Percentiles rank a stretch among this genome's conserved stretches.
These are phyloP conservation scores for Hypoxylon sp. DNA, from an alignment of 2,329 filamentous ascomycete genomes.

Conservation along the genomic window DNA sequence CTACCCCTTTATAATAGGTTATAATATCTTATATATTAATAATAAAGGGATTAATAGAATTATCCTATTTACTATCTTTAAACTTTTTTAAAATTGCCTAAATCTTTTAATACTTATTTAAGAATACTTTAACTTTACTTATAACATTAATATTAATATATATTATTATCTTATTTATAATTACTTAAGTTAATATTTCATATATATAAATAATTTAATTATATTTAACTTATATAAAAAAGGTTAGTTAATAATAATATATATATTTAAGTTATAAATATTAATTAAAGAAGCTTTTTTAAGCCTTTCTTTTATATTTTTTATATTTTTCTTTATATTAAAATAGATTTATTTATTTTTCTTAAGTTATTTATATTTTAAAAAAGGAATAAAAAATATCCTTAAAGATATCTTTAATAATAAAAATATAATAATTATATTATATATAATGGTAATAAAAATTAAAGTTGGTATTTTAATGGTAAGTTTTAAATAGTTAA, in stretches of 20 bases:
- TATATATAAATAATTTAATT: neutral
- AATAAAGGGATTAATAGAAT: neutral
- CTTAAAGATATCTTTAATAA: neutral
- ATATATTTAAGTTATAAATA: slow-evolving; percentile 1
- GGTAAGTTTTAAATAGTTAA: neutral
- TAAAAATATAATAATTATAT: neutral
- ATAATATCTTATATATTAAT: slow-evolving; percentile 2
- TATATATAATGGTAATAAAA: neutral
- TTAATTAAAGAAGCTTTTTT: neutral
- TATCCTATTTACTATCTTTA: neutral
- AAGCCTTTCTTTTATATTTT: neutral
- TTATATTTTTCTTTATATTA: neutral
- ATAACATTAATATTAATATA: slow-evolving; percentile 1
- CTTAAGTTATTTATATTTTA: neutral
- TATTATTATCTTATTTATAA: neutral
- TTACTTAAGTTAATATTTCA: neutral
- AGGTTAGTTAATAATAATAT: neutral
- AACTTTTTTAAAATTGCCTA: neutral
- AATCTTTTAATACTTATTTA: slow-evolving; percentile 4
- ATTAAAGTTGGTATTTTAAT: slow-evolving; percentile 1
- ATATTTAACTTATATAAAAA: slow-evolving; percentile 3
- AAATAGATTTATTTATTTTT: neutral
- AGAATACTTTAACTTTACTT: neutral
- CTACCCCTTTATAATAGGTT: neutral
- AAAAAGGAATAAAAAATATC: neutral